phyloP scores from a whole-genome alignment of 768 basidiomycete species.

The Udeniomyces megalosporus region DNA sequence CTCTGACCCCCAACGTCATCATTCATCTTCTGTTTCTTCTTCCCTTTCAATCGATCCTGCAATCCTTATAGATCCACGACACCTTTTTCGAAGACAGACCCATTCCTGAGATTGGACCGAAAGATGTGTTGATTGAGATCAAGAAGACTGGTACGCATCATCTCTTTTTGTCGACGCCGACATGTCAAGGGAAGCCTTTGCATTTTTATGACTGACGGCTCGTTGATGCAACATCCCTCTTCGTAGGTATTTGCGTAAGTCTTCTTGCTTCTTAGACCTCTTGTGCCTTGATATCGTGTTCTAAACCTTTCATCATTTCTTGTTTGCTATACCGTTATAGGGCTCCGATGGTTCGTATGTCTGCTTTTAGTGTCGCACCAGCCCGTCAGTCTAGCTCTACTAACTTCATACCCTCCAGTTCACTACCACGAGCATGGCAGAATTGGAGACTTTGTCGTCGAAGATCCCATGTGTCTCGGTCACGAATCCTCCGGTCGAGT shows the following conservation, averaged over 20 bases:
- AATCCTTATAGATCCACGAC: slow-evolving; percentile 41
- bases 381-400: too few relatives aligned
- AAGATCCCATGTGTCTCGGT: slow-evolving; percentile 61
- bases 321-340: slow-evolving; percentile 48
- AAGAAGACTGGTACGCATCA: slow-evolving; percentile 57
- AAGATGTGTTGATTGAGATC: slow-evolving; percentile 73
- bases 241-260: too few relatives aligned
- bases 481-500: slow-evolving; percentile 82
- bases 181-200: too few relatives aligned
- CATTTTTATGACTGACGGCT: too few relatives aligned
- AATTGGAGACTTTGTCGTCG: slow-evolving; percentile 51
- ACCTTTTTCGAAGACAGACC: slow-evolving; percentile 56
- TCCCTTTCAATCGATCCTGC: background rate
- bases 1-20: background rate
- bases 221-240: too few relatives aligned
- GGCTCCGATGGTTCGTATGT: slow-evolving; percentile 89
- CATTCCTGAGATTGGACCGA: slow-evolving; percentile 57
- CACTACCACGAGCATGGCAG: slow-evolving; percentile 41
- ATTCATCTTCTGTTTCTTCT: background rate
- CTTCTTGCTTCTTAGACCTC: background rate
- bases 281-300: background rate
- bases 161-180: too few relatives aligned
- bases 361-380: too few relatives aligned
- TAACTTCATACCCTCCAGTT: too few relatives aligned
- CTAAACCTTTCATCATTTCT: background rate